Evolutionary conservation across 345 rosid genomes (phyloP).

Genomic region (Clarkia xantiana): DNA sequence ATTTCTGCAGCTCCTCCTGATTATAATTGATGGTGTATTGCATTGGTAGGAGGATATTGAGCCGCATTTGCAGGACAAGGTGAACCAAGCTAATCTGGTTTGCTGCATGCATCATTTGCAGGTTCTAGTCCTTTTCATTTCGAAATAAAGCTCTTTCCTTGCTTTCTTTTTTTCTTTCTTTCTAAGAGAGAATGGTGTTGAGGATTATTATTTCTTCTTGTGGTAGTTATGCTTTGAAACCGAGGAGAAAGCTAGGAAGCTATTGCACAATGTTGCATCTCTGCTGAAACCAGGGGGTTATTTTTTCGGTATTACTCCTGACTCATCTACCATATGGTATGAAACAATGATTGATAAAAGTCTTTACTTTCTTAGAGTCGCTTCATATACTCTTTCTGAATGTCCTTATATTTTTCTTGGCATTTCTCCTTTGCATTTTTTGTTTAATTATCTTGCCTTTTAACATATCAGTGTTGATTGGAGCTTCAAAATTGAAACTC

Average conservation of each 20-base stretch:
- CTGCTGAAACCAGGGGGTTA: slow-evolving; percentile 92
- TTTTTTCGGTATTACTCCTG: slow-evolving; percentile 91
- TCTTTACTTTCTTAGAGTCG: slow-evolving; percentile 4
- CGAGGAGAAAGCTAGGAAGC: slow-evolving; percentile 85
- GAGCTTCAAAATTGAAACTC: too few relatives aligned
- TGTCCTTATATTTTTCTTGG: not conserved
- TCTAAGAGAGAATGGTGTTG: not conserved
- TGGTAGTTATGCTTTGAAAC: slow-evolving; percentile 77
- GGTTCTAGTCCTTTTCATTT: slow-evolving; percentile 23
- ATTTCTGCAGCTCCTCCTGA: too few relatives aligned
- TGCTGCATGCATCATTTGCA: slow-evolving; percentile 92
- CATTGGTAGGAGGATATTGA: slow-evolving; percentile 49
- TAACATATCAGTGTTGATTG: too few relatives aligned
- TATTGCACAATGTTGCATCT: slow-evolving; percentile 63
- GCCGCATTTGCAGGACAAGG: slow-evolving; percentile 43
- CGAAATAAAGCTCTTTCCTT: too few relatives aligned
- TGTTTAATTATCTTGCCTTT: too few relatives aligned
- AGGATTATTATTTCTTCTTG: slow-evolving; percentile 4
- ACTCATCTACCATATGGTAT: slow-evolving; percentile 98
- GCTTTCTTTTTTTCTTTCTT: not conserved
- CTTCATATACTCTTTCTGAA: not conserved
- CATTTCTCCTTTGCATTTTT: not conserved
- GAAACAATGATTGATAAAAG: slow-evolving; percentile 14
- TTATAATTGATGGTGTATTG: not conserved
- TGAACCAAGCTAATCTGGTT: slow-evolving; percentile 56